phyloP scores from a whole-genome alignment of 148 eudicot genomes.

The Diospyros kaki region DNA sequence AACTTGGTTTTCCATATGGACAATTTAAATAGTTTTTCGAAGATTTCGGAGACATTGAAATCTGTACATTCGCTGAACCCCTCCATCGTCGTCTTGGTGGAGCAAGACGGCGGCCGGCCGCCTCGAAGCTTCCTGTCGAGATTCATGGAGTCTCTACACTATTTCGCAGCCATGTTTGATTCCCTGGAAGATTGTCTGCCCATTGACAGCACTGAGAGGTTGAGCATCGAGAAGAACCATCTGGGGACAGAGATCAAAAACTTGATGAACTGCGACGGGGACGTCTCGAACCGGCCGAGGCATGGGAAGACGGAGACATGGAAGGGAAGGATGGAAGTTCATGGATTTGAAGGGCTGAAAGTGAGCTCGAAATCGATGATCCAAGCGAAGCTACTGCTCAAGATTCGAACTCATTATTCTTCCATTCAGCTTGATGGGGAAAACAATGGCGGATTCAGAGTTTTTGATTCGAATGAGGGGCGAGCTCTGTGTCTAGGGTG shows the following conservation, averaged over 20 bases:
- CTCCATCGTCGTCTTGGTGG: conserved; percentile 49
- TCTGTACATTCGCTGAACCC: conserved; percentile 40
- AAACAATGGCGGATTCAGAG: conserved; percentile 49
- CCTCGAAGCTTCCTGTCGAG: conserved; percentile 40
- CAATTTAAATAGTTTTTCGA: conserved; percentile 25
- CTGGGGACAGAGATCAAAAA: conserved; percentile 61
- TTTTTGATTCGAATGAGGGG: conserved; percentile 46
- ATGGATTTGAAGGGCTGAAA: conserved; percentile 49
- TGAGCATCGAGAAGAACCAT: conserved; percentile 67
- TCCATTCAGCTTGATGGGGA: conserved; percentile 42
- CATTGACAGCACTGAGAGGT: conserved; percentile 47
- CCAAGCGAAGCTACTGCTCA: conserved; percentile 66
- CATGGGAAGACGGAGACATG: conserved; percentile 66
- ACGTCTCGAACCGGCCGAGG: conserved; percentile 17
- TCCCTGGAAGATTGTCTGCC: conserved; percentile 76
- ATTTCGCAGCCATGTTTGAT: conserved; percentile 80
- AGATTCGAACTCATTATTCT: conserved; percentile 54
- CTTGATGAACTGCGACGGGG: conserved; percentile 31
- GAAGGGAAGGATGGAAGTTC: conserved; percentile 58
- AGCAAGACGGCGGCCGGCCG: conserved; percentile 51
- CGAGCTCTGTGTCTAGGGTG: conserved; percentile 58
- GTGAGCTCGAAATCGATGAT: conserved; percentile 53
- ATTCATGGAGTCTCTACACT: conserved; percentile 63
- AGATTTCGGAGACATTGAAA: conserved; percentile 44
- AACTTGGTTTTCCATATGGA: conserved; percentile 51